Conservation (phyloP, 371 early-diverging fungal species). For the Mucor velutinosus region DNA sequence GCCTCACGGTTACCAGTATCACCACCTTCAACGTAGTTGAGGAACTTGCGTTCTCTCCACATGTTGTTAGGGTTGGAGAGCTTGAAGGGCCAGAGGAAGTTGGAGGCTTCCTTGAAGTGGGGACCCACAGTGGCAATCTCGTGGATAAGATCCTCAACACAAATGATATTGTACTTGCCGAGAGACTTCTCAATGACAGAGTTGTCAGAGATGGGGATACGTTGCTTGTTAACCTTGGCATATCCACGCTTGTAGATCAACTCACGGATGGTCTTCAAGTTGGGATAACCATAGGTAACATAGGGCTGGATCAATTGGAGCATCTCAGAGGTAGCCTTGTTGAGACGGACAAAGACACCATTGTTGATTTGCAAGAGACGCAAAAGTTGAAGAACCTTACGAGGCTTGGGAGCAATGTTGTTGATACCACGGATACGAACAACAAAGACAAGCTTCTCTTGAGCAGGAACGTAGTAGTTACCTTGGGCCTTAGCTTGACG, state of each 20-base stretch:
- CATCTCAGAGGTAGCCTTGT: slow-evolving; percentile 98
- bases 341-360: slow-evolving; percentile 98
- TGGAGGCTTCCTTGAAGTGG: slow-evolving; percentile 86
- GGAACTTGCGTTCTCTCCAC: slow-evolving; percentile 94
- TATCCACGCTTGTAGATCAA: slow-evolving; percentile 99
- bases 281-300: slow-evolving; percentile 97
- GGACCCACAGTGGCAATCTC: slow-evolving; percentile 99
- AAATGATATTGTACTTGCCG: slow-evolving; percentile 96
- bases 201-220: slow-evolving; percentile 97
- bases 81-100: slow-evolving; percentile 99
- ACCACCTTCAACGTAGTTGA: slow-evolving; percentile 98
- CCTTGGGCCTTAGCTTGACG: slow-evolving; percentile 92
- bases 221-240: slow-evolving; percentile 96
- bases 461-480: slow-evolving; percentile 95
- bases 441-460: slow-evolving; percentile 98
- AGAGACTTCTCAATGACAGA: slow-evolving; percentile 92
- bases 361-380: slow-evolving; percentile 99
- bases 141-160: slow-evolving; percentile 99
- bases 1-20: slow-evolving; percentile 97
- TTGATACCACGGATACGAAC: slow-evolving; percentile 97
- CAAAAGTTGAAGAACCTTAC: slow-evolving; percentile 98
- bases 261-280: slow-evolving; percentile 98
- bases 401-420: slow-evolving; percentile 99
- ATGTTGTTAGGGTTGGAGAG: slow-evolving; percentile 98
- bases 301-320: slow-evolving; percentile 98